phyloP scores from a whole-genome alignment of 225 moss, liverwort and hornwort species.

The Ulota crispa region DNA sequence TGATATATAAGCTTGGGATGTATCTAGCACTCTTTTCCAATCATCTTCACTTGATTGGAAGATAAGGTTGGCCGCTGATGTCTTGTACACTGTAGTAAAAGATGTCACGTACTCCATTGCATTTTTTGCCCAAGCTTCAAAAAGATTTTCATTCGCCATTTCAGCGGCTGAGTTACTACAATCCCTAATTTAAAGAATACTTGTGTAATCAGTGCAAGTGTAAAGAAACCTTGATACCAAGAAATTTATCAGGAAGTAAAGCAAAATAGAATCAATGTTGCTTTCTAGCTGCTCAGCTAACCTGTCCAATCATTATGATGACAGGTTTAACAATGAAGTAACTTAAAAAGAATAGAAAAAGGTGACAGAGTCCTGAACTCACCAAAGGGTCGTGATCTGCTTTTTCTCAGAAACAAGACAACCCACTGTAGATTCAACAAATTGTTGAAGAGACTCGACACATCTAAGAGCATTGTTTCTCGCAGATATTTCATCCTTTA shows the following conservation, averaged over 20 bases:
- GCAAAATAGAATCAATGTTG: neutral
- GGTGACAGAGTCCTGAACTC: neutral
- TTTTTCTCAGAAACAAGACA: conserved; percentile 25
- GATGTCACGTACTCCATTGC: conserved; percentile 55
- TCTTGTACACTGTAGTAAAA: conserved; percentile 38
- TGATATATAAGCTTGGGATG: conserved; percentile 21
- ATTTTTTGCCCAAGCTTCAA: conserved; percentile 44
- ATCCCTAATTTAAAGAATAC: conserved; percentile 23
- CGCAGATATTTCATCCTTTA: conserved; percentile 37
- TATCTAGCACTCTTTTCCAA: conserved; percentile 45
- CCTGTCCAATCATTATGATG: neutral
- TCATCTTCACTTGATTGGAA: conserved; percentile 39
- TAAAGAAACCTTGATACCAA: neutral
- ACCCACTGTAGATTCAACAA: conserved; percentile 30
- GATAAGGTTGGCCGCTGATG: conserved; percentile 43
- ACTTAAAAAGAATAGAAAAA: neutral
- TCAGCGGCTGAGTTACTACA: conserved; percentile 17
- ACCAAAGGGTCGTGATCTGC: conserved; percentile 32
- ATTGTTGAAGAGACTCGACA: conserved; percentile 25
- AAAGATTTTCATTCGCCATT: conserved; percentile 26
- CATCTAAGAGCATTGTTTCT: conserved; percentile 44
- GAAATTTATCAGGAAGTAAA: neutral
- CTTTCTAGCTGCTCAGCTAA: neutral
- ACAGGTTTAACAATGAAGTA: neutral
- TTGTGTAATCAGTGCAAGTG: conserved; percentile 10